Base-by-base conservation (phyloP, 306 rosid genomes). In the Crataegus laevigata region DNA sequence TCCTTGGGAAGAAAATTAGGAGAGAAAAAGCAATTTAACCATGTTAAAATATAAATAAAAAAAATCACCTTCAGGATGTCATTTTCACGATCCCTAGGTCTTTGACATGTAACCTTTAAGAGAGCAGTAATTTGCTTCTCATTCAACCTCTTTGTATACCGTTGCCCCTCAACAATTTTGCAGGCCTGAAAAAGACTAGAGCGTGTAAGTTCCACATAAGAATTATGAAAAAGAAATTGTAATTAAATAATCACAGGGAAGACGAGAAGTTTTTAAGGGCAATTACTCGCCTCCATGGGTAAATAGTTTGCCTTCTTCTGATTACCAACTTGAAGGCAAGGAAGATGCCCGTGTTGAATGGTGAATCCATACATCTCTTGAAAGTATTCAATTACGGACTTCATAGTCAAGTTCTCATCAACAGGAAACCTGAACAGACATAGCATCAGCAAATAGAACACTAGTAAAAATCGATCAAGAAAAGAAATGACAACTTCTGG, bases 281-380 rank as follows among this genome's bases (percentile, higher is more conserved):
- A 19, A 76, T 62, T 65, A 42, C 79, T 21, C 77, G 92, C 99
- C 97, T 94, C 99, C 97, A 94, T 90, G 19, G 99, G 99, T 83
- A 94, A 90, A 82, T 94, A 94, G 81, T 90, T 94, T 28, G 96
- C 97, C 84, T 94, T 94, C 85, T 90, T 94, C 79, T 92, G 99
- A 78, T 92, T 94, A 81, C 99, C 99, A 5, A 94, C 99, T 94
- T 94, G 99, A 80, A 94, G 96, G 76, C 99, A 94, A 78, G 97
- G 99, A 84, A 94, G 97, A 81, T 94, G 99, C n/a, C 88, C 84
- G 24, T 89, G 89, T 79, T 94, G 89, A 83, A 94, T 94, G 67
- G 92, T 89, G 87, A 92, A 94, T 71, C 96, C 99, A 78, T 94
- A 94, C 97, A 92, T 90, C 87, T 94, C 99, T 78, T 92, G 96